These are phyloP conservation scores for Styphnolobium japonicum DNA, from an alignment of 306 rosid genomes.

Conservation along the genomic window DNA sequence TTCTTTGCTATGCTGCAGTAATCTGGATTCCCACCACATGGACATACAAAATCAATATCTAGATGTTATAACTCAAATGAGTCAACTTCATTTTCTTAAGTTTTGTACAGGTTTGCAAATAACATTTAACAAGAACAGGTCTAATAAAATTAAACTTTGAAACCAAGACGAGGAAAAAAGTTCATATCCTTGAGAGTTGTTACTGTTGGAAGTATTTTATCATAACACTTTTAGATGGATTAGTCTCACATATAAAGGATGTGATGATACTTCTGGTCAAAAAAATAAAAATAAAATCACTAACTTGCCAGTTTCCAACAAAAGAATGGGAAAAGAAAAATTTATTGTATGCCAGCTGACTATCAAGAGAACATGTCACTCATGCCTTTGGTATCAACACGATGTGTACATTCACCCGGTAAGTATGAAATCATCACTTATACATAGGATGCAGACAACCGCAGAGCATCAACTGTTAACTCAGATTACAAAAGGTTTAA, in stretches of 20 bases:
- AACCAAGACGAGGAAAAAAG: too few relatives aligned
- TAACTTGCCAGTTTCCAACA: neutral
- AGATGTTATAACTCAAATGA: neutral
- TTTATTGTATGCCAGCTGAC: neutral
- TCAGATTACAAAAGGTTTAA: too few relatives aligned
- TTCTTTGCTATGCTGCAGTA: neutral
- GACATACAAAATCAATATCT: neutral
- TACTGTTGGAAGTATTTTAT: too few relatives aligned
- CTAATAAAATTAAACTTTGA: neutral
- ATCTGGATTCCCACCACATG: neutral
- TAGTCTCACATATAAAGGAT: too few relatives aligned
- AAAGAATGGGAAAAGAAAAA: neutral
- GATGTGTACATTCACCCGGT: neutral
- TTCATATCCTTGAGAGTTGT: too few relatives aligned
- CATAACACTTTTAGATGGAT: too few relatives aligned
- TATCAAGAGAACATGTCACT: neutral
- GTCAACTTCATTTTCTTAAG: too few relatives aligned
- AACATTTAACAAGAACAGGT: neutral
- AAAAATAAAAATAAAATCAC: too few relatives aligned
- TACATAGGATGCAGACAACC: neutral
- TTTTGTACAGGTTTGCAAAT: too few relatives aligned
- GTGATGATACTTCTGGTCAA: too few relatives aligned
- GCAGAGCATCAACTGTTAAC: neutral
- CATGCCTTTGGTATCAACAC: neutral
- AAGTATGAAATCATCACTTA: neutral